phyloP scores from a whole-genome alignment of 495 filamentous ascomycete genomes.

The Jackrogersella multiformis region DNA sequence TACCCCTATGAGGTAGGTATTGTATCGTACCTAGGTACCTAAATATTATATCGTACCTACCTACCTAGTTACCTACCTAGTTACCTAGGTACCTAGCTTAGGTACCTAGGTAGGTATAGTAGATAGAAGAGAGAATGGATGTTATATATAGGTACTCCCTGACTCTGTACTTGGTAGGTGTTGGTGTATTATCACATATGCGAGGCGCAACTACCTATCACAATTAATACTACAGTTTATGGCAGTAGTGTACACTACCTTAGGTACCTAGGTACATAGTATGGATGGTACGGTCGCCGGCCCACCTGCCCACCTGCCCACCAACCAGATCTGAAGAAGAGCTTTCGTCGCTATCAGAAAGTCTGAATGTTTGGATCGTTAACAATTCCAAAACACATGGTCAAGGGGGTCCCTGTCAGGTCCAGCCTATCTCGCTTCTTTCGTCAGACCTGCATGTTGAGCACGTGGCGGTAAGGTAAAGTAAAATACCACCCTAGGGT shows the following conservation, averaged over 20 bases:
- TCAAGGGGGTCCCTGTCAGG: constrained; percentile 29
- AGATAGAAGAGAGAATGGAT: constrained; percentile 1
- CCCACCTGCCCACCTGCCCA: too few species aligned
- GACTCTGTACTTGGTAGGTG: too few species aligned
- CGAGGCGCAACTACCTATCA: constrained; percentile 23
- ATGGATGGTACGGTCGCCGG: too few species aligned
- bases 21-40: too few species aligned
- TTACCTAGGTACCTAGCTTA: too few species aligned
- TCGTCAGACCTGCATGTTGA: constrained; percentile 44
- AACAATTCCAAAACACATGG: constrained; percentile 39
- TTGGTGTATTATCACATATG: constrained; percentile 22
- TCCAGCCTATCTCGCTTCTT: constrained; percentile 37
- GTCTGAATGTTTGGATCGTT: constrained; percentile 38
- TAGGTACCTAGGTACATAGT: too few species aligned
- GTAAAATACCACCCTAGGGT: constrained; percentile 30
- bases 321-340: constrained; percentile 26
- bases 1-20: too few species aligned
- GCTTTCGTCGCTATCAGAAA: constrained; percentile 19
- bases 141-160: too few species aligned
- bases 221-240: constrained; percentile 6
- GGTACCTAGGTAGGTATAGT: too few species aligned
- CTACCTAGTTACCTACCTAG: too few species aligned
- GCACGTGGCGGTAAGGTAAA: constrained; percentile 46
- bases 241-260: too few species aligned
- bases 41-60: too few species aligned